Base-by-base conservation (phyloP, 768 basidiomycete species). In the Tephrocybe sp. region DNA sequence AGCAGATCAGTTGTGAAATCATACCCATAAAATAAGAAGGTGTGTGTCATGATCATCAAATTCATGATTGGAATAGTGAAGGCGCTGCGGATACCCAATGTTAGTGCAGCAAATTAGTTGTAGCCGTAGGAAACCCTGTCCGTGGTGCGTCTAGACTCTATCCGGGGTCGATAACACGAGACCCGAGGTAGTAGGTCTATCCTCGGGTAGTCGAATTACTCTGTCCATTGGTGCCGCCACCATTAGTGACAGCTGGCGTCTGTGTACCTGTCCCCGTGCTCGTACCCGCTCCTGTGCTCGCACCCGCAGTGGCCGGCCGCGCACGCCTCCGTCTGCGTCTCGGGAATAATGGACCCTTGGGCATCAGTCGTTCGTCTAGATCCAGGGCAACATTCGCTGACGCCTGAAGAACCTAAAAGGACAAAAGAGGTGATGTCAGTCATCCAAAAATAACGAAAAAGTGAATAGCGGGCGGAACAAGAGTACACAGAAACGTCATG, bases 301-400 rank as follows among this genome's bases (percentile, higher is more conserved):
- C 19, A 19, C 19, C 42, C 38, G 47, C 39, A 49, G 12, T 31
- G 26, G 38, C 30, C 38, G 21, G 47, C 40, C 39, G 16, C 28
- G 28, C 39, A 6, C 52, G 49, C 18, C 56, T 47, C 26, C 56
- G 38, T 16, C 54, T 38, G 21, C 59, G 48, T 39, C 59, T 55
- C 36, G 91, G 90, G 67, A 92, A 88, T 64, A 92, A 64, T 11
- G 91, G 89, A 0, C 93, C 91, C 58, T 85, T 86, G 7, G 94
- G 95, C 95, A 98, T 97, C 24, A 81, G 78, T 44, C 97, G 79
- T 47, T 87, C 85, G 64, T 99, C 97, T 55, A 99, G 69, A 64
- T 99, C 97, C 36, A 97, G 72, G 1, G 96, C 80, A 47, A 98
- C 84, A 66, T 96, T 96, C 7, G 90, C 84, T 2, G 92, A 91